Evolutionary conservation across 139 green algal genomes (phyloP).

Genomic region (Chlamydomonas eustigma): DNA sequence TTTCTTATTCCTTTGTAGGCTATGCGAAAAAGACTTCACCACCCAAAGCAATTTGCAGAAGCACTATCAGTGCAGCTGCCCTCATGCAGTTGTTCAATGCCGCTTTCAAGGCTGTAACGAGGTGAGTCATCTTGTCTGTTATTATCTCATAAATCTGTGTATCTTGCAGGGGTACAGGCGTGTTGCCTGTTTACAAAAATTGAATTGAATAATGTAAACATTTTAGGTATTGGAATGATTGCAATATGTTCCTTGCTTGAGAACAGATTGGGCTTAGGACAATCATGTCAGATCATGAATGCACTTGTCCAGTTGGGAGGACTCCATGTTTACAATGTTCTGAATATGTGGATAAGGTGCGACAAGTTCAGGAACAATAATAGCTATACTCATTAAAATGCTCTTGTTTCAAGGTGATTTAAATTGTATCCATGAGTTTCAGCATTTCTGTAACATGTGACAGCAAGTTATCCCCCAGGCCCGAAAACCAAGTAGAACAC

Average conservation of each 20-base stretch:
- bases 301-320: constrained; percentile 15
- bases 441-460: neutral
- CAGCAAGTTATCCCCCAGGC: too few relatives aligned
- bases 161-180: too few relatives aligned
- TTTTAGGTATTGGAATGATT: too few relatives aligned
- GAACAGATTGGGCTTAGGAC: neutral
- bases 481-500: too few relatives aligned
- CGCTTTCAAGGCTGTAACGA: constrained; percentile 19
- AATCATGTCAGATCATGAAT: neutral
- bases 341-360: constrained; percentile 11
- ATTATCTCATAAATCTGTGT: too few relatives aligned
- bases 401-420: neutral
- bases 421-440: neutral
- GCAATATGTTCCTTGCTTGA: too few relatives aligned
- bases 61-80: constrained; percentile 17
- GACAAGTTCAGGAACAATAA: neutral
- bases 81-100: constrained; percentile 15
- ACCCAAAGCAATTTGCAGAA: constrained; percentile 4
- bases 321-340: constrained; percentile 9
- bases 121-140: too few relatives aligned
- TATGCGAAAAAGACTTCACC: neutral
- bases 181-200: too few relatives aligned
- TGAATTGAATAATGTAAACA: too few relatives aligned
- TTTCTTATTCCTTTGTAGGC: too few relatives aligned
- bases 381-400: neutral